Evolutionary conservation across 177 flowering plant species (phyloP), one percentile per base, ranked within the genome.

Genomic region (Vitis hybrid): DNA sequence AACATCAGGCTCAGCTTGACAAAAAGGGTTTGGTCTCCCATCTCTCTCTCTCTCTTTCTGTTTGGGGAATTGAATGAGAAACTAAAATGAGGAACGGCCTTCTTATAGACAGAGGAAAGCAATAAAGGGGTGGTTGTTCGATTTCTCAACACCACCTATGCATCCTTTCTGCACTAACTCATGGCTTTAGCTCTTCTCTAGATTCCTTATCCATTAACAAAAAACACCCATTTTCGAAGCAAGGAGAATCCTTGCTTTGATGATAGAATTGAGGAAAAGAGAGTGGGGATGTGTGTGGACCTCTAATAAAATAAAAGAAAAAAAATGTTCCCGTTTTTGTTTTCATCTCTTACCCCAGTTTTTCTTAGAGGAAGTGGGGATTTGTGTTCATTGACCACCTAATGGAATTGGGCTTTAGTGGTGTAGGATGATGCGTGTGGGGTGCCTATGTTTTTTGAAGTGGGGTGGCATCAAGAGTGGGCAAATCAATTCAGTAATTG

Each of bases 171-270:
- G 57, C 63, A 58, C 52, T 46, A 7, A 53, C 50, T 51, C 2
- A 18, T 48, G 11, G 18, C 56, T 52, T 63, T n/a, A 56, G n/a
- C 68, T 53, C 68, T 49, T 62, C 48, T 56, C 20, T 61, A 51
- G 73, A 67, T 79, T 76, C 71, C 62, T 74, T 77, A 77, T 80
- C 78, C 69, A 71, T 73, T 65, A 18, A 46, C 20, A 20, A 70
- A 64, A 62, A 56, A 63, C 50, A 61, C 63, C 54, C 68, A 55
- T 77, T 58, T 71, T 58, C 50, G 27, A 14, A 66, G 58, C 71
- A 58, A 65, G 18, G 55, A 62, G 74, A 72, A 72, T 69, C 81
- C 66, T 67, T 46, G 1, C 20, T 61, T 12, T 58, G 18, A 1
- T 27, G 46, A 52, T 55, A 18, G 18, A n/a, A 32, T 14, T 13